Base-by-base conservation (phyloP, 2,329 filamentous ascomycete genomes). In the Calonectria montana region DNA sequence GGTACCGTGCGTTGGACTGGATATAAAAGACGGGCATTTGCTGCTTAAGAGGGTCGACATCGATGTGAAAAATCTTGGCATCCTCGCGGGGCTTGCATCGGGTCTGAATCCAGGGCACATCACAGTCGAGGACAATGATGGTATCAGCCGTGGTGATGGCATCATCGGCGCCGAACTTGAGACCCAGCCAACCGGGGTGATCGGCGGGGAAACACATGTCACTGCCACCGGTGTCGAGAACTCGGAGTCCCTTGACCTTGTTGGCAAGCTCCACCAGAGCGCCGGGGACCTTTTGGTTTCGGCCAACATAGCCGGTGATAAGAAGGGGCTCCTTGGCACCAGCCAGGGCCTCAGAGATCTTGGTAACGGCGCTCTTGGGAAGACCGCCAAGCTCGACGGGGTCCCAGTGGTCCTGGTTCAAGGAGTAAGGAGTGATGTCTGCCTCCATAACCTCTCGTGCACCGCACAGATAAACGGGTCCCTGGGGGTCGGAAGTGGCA, bases 71-170 rank as follows among this genome's bases (percentile, higher is more conserved):
- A 67, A 93, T 84, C 73, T 85, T 86, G 23, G 88, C 88, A 18
- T 87, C 85, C 2, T 84, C 81, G 1, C 82, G 82, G 0, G 91
- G 91, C 74, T 86, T 86, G 82, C 89, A 91, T 18, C 91, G 91
- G 0, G 94, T 97, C n/a, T 93, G 92, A 67, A 98, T 95, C 95
- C 95, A 98, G 0, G 96, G 96, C 0, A 98, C 95, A 80, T 98
- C 96, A 74, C 95, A 97, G 82, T 98, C 94, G 27, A 97, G 80
- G 2, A 98, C 92, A 1, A 98, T 76, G 71, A 98, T 97, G 13
- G 95, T 90, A 81, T 98, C 96, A 0, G 96, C 94, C 0, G 91
- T 91, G 70, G 88, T 89, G 80, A 98, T 94, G 48, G 88, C 87
- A 2, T 94, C 91, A 64, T 97, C 93, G 3, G 90, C 87, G 3